Conservation (phyloP, 2,329 filamentous ascomycete species). For the Magnaporthales sp. region DNA sequence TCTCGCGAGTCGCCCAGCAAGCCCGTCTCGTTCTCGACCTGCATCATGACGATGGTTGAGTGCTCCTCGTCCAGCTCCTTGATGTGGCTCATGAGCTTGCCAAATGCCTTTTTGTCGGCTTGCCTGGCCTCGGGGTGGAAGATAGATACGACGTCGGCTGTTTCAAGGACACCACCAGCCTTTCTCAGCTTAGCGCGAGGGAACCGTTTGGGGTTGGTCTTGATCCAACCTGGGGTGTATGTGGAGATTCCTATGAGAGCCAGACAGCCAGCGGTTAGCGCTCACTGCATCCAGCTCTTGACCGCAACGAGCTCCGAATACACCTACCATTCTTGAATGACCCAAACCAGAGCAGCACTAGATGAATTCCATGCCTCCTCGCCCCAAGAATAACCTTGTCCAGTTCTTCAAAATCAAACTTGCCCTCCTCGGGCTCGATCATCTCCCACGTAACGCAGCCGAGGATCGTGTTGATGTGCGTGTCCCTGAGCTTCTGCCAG, state of each 20-base stretch:
- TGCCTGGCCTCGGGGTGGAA: conserved; percentile 13
- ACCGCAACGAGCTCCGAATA: not conserved
- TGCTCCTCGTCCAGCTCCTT: conserved; percentile 34
- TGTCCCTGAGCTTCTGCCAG: conserved; percentile 15
- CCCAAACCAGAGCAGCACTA: conserved; percentile 19
- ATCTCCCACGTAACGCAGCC: conserved; percentile 21
- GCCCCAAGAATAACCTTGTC: conserved; percentile 16
- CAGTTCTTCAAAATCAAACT: conserved; percentile 18
- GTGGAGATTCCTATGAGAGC: conserved; percentile 11
- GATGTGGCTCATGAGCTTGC: conserved; percentile 20
- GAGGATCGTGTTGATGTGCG: conserved; percentile 21
- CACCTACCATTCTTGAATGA: conserved; percentile 16
- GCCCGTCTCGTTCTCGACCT: conserved; percentile 48
- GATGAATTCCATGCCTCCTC: conserved; percentile 13
- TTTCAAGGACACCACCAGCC: conserved; percentile 14
- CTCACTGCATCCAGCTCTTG: too few species aligned
- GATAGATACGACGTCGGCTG: conserved; percentile 18
- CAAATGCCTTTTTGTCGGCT: conserved; percentile 19
- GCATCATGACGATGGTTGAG: conserved; percentile 44
- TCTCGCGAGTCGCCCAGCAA: conserved; percentile 43
- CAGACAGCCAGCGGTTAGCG: too few species aligned
- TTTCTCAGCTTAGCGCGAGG: conserved; percentile 18
- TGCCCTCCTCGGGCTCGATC: conserved; percentile 20
- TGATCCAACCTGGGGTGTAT: conserved; percentile 18
- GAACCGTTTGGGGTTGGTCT: conserved; percentile 17